Percentiles rank a stretch among this genome's conserved stretches.
phyloP scores from a whole-genome alignment of 2,329 filamentous ascomycete genomes.

The Alternaria triticimaculans region DNA sequence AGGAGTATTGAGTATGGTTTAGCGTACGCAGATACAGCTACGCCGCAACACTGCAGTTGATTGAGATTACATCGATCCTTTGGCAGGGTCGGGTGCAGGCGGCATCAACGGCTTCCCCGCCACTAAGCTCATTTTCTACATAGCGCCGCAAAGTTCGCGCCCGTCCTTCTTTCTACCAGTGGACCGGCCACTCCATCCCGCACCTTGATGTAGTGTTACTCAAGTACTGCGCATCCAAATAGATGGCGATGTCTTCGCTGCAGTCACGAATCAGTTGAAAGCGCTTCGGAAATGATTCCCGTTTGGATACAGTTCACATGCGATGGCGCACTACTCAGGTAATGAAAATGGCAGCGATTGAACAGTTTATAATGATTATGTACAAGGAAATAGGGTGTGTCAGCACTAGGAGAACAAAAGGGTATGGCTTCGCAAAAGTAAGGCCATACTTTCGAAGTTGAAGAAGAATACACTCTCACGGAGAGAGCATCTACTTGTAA shows the following conservation, averaged over 20 bases:
- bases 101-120: not conserved
- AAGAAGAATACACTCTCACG: not conserved
- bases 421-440: not conserved
- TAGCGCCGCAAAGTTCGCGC: not conserved
- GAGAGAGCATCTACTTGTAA: not conserved
- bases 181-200: no score
- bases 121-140: not conserved
- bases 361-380: no score
- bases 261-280: no score
- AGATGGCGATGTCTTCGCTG: no score
- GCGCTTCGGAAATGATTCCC: no score
- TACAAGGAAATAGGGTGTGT: no score
- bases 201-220: no score
- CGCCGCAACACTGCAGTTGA: not conserved
- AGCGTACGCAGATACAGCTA: not conserved
- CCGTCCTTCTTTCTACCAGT: not conserved
- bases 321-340: no score
- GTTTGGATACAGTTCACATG: no score
- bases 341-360: no score
- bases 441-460: not conserved
- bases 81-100: not conserved
- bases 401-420: not conserved
- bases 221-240: no score
- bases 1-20: not conserved
- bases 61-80: not conserved